Percentiles rank a stretch among this genome's conserved stretches.
These are phyloP conservation scores for Haplographium delicatum DNA, from an alignment of 495 filamentous ascomycete genomes.

Conservation along the genomic window DNA sequence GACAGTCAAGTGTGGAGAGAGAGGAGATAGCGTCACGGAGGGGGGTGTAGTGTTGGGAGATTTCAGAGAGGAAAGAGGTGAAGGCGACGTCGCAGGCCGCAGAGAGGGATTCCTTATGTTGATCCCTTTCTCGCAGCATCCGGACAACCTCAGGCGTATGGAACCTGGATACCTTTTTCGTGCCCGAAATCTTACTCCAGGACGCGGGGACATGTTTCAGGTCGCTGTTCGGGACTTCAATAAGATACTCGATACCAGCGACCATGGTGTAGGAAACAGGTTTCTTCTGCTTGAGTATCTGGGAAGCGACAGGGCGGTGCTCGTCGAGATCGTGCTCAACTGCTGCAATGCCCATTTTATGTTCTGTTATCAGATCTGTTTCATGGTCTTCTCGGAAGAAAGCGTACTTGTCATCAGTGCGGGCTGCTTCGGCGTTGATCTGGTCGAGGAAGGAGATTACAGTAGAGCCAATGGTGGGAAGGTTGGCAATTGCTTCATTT, in stretches of 20 bases:
- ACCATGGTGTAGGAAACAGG: slow-evolving; percentile 73
- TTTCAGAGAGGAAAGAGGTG: slow-evolving; percentile 56
- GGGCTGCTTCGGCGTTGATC: slow-evolving; percentile 81
- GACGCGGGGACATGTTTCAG: slow-evolving; percentile 85
- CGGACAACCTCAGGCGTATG: slow-evolving; percentile 87
- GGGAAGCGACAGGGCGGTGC: slow-evolving; percentile 65
- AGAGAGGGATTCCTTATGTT: slow-evolving; percentile 88
- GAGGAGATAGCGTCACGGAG: slow-evolving; percentile 84
- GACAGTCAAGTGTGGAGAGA: slow-evolving; percentile 83
- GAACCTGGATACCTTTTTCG: slow-evolving; percentile 87
- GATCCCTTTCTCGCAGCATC: slow-evolving; percentile 83
- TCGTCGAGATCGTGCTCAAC: slow-evolving; percentile 83
- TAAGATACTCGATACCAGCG: slow-evolving; percentile 86
- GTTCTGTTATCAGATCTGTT: slow-evolving; percentile 75
- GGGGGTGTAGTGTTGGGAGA: slow-evolving; percentile 77
- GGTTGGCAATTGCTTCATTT: slow-evolving; percentile 63
- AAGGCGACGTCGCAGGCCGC: slow-evolving; percentile 92
- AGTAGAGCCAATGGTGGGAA: slow-evolving; percentile 70
- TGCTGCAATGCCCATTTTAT: slow-evolving; percentile 86
- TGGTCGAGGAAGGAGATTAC: slow-evolving; percentile 71
- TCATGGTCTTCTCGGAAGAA: slow-evolving; percentile 90
- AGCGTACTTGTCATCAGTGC: slow-evolving; percentile 81
- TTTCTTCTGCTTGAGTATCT: slow-evolving; percentile 61
- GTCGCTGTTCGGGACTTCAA: slow-evolving; percentile 78
- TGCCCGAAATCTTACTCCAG: slow-evolving; percentile 91